These are phyloP conservation scores for Orbilia blumenaviensis DNA, from an alignment of 2,329 filamentous ascomycete species.

Conservation along the genomic window DNA sequence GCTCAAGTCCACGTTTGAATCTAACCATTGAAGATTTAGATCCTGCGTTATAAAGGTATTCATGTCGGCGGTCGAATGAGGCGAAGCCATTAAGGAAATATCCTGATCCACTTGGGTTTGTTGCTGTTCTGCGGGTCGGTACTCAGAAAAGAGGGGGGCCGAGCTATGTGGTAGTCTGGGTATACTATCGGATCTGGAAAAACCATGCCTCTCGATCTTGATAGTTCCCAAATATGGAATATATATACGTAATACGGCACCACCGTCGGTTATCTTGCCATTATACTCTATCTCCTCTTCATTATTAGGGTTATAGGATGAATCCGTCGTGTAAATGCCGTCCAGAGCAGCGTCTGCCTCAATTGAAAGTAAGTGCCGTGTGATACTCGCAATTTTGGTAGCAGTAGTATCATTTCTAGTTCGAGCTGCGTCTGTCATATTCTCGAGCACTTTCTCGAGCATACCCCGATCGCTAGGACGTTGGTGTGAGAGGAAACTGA, in stretches of 20 bases:
- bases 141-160: neutral
- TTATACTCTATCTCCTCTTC: slow-evolving; percentile 56
- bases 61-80: neutral
- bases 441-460: slow-evolving; percentile 61
- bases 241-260: slow-evolving; percentile 59
- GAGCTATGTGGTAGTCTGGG: neutral
- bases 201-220: slow-evolving; percentile 58
- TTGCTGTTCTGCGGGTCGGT: neutral
- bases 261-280: slow-evolving; percentile 54
- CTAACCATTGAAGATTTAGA: neutral
- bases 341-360: slow-evolving; percentile 61
- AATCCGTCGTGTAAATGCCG: slow-evolving; percentile 56
- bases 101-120: neutral
- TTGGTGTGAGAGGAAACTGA: slow-evolving; percentile 62
- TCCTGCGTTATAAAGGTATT: neutral
- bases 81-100: neutral
- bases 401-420: slow-evolving; percentile 58
- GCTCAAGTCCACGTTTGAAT: neutral
- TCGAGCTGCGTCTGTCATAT: slow-evolving; percentile 57
- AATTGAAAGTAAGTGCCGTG: slow-evolving; percentile 61
- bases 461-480: slow-evolving; percentile 62
- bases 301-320: slow-evolving; percentile 43
- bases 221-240: slow-evolving; percentile 64
- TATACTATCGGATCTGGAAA: neutral
- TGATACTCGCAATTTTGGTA: slow-evolving; percentile 59